Percentiles rank a stretch among this genome's conserved stretches.
Evolutionary conservation across 1,284 basidiomycete species (phyloP).

Genomic region (Leucocoprinus gongylophorus): DNA sequence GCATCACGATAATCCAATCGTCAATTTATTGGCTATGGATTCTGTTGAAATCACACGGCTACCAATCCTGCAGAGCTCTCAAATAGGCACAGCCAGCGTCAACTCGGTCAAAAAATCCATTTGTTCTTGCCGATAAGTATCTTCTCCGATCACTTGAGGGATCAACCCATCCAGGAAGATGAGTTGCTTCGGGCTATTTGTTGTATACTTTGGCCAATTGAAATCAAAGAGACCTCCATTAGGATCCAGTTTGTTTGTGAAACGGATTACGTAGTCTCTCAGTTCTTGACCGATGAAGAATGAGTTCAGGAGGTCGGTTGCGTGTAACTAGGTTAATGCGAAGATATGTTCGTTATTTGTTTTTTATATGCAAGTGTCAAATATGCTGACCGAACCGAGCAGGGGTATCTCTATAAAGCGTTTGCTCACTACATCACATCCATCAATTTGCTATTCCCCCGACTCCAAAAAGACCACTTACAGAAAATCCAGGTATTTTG

Average conservation of each 20-base stretch:
- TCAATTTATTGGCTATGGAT: too few species aligned
- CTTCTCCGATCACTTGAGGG: conserved; percentile 29
- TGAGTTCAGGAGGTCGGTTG: conserved; percentile 33
- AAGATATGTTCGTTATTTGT: neutral
- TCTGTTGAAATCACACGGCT: too few species aligned
- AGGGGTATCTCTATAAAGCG: conserved; percentile 19
- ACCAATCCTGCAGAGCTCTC: neutral
- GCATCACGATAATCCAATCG: too few species aligned
- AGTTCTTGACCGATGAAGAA: conserved; percentile 33
- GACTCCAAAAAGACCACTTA: neutral
- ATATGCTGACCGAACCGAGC: conserved; percentile 16
- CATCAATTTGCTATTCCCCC: neutral
- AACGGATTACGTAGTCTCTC: conserved; percentile 36
- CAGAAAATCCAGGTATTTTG: conserved; percentile 16
- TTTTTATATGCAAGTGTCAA: neutral
- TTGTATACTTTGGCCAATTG: conserved; percentile 45
- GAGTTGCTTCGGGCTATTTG: conserved; percentile 33
- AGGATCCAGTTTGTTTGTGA: conserved; percentile 39
- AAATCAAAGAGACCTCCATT: conserved; percentile 32
- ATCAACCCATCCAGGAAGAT: conserved; percentile 39
- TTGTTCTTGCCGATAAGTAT: conserved; percentile 37
- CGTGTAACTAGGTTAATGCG: conserved; percentile 28
- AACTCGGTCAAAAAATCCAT: conserved; percentile 36
- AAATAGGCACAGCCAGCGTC: conserved; percentile 32
- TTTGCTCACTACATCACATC: conserved; percentile 19